Conservation (phyloP, 805 yeast genomes). For the Suhomyces prunicola region DNA sequence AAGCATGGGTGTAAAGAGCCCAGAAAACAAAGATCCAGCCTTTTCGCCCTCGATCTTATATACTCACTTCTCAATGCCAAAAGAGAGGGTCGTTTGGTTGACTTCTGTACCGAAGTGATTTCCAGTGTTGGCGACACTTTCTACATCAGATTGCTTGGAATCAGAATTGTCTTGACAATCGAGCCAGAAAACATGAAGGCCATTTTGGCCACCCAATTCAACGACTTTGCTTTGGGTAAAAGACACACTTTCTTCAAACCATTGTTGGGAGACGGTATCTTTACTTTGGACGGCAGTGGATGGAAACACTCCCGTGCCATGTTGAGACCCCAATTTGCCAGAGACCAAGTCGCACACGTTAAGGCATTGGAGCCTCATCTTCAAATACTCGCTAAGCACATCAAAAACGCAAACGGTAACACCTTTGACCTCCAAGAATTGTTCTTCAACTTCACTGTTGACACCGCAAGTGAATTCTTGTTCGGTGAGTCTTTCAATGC, state of each 20-base stretch:
- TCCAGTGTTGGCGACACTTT: slow-evolving; percentile 1
- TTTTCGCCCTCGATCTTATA: slow-evolving; percentile 10
- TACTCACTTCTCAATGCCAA: slow-evolving; percentile 14
- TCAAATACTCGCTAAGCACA: slow-evolving; percentile 15
- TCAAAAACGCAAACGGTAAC: slow-evolving; percentile 17
- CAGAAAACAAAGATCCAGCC: background rate
- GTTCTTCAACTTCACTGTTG: slow-evolving; percentile 35
- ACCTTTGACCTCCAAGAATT: slow-evolving; percentile 33
- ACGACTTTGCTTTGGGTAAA: slow-evolving; percentile 22
- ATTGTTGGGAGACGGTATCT: slow-evolving; percentile 25
- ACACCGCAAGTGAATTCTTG: slow-evolving; percentile 40
- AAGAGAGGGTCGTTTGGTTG: slow-evolving; percentile 23
- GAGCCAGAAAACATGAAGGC: slow-evolving; percentile 28
- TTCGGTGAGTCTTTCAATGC: slow-evolving; percentile 37
- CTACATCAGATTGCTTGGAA: slow-evolving; percentile 11
- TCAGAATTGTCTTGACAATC: slow-evolving; percentile 17
- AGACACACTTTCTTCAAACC: slow-evolving; percentile 20
- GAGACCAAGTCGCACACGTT: slow-evolving; percentile 27
- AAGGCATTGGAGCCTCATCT: slow-evolving; percentile 23
- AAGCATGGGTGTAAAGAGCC: slow-evolving; percentile 13
- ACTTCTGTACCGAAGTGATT: slow-evolving; percentile 13
- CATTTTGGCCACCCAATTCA: slow-evolving; percentile 25
- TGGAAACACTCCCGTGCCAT: slow-evolving; percentile 28
- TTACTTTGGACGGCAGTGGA: slow-evolving; percentile 26
- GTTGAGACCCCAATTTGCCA: slow-evolving; percentile 28